These are phyloP conservation scores for Prunus campanulata DNA, from an alignment of 306 rosid genomes.

Conservation along the genomic window DNA sequence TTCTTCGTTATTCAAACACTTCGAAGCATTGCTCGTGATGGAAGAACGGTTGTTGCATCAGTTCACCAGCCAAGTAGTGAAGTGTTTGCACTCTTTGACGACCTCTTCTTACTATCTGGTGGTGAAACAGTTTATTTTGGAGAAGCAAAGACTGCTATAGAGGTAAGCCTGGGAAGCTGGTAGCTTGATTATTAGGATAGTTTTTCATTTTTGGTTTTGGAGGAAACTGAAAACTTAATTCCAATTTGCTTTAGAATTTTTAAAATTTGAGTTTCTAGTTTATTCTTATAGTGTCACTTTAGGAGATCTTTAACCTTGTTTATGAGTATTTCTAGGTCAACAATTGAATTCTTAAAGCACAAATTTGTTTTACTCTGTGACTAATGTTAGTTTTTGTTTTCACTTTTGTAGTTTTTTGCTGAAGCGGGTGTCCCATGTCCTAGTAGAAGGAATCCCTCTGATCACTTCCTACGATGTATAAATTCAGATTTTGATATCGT, in stretches of 20 bases:
- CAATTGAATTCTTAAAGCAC: not conserved
- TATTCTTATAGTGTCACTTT: no score
- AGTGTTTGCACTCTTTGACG: slow-evolving; percentile 87
- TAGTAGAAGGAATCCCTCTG: slow-evolving; percentile 76
- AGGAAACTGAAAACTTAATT: no score
- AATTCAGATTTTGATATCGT: slow-evolving; percentile 78
- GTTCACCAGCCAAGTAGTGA: slow-evolving; percentile 89
- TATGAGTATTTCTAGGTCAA: no score
- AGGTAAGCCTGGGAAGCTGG: slow-evolving; percentile 37
- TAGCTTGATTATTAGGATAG: not conserved
- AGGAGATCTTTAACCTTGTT: no score
- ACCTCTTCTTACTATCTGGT: slow-evolving; percentile 71
- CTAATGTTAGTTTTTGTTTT: not conserved
- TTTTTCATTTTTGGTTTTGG: not conserved
- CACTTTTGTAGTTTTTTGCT: slow-evolving; percentile 58
- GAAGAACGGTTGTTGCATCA: slow-evolving; percentile 74
- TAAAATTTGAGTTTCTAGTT: no score
- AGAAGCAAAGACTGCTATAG: slow-evolving; percentile 70
- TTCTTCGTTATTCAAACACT: slow-evolving; percentile 84
- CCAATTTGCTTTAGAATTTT: no score
- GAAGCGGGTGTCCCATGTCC: slow-evolving; percentile 92
- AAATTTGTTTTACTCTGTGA: not conserved
- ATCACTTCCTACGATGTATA: slow-evolving; percentile 80
- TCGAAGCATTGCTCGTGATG: slow-evolving; percentile 71
- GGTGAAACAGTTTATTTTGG: slow-evolving; percentile 87